These are phyloP conservation scores for Solioccasus polychromus DNA, from an alignment of 768 basidiomycete species.

Conservation along the genomic window DNA sequence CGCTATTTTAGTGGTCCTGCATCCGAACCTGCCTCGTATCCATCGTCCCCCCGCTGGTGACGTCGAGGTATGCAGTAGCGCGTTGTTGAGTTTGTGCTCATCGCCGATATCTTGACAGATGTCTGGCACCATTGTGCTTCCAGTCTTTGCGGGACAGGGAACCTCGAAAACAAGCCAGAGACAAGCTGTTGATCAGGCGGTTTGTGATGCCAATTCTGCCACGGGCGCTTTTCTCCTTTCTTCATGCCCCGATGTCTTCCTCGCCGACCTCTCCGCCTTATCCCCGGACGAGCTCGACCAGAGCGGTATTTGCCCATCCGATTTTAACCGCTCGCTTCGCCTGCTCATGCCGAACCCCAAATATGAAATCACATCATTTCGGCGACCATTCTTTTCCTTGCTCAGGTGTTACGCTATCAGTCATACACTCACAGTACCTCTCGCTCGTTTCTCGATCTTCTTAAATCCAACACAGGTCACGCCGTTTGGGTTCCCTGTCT, in stretches of 20 bases:
- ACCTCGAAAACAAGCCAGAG: slow-evolving; percentile 33
- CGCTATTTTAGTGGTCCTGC: slow-evolving; percentile 17
- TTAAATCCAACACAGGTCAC: slow-evolving; percentile 35
- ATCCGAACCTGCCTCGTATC: background rate
- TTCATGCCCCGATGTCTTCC: slow-evolving; percentile 50
- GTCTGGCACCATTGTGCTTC: slow-evolving; percentile 31
- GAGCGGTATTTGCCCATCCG: slow-evolving; percentile 38
- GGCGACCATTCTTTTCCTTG: slow-evolving; percentile 45
- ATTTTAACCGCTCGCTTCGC: slow-evolving; percentile 41
- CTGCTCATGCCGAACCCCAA: slow-evolving; percentile 38
- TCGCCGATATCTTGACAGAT: background rate
- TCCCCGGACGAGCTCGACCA: slow-evolving; percentile 34
- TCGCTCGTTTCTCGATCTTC: slow-evolving; percentile 24
- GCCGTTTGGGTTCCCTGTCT: slow-evolving; percentile 45
- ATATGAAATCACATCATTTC: slow-evolving; percentile 51
- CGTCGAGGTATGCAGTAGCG: slow-evolving; percentile 5
- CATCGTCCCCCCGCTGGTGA: background rate
- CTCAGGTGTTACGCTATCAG: slow-evolving; percentile 54
- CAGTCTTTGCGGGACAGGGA: slow-evolving; percentile 60
- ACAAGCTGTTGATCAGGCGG: slow-evolving; percentile 36
- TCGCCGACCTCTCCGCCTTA: slow-evolving; percentile 46
- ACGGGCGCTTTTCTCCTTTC: slow-evolving; percentile 44
- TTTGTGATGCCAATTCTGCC: slow-evolving; percentile 41
- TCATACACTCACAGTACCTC: slow-evolving; percentile 33
- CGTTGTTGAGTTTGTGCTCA: background rate